These are phyloP conservation scores for Lenzites betulinus DNA, from an alignment of 768 basidiomycete species.

Conservation along the genomic window DNA sequence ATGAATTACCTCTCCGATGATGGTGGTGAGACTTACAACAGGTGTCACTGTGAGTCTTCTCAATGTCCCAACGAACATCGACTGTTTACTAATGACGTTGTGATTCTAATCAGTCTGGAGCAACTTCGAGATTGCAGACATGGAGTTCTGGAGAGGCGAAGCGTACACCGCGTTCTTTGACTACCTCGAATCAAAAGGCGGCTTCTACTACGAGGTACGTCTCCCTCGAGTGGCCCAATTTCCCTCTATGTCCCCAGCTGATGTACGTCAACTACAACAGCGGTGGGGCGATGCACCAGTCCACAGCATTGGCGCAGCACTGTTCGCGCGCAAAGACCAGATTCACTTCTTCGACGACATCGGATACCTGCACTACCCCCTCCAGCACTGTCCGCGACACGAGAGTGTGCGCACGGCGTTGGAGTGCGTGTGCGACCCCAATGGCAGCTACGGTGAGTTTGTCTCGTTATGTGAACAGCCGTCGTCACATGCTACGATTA, in stretches of 20 bases:
- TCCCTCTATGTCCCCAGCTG: conserved; percentile 20
- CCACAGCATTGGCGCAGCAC: conserved; percentile 51
- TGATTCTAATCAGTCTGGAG: conserved; percentile 48
- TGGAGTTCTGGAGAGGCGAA: conserved; percentile 86
- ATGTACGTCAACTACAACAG: conserved; percentile 12
- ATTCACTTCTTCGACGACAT: conserved; percentile 80
- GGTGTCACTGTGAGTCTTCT: conserved; percentile 56
- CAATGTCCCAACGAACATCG: not conserved
- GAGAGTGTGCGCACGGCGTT: conserved; percentile 32
- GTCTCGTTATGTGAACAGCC: too few relatives aligned
- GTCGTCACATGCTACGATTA: too few relatives aligned
- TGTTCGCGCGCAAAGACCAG: conserved; percentile 54
- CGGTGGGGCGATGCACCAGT: conserved; percentile 50
- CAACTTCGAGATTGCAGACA: conserved; percentile 47
- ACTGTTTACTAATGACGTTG: not conserved
- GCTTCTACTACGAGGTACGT: conserved; percentile 87
- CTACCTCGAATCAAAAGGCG: conserved; percentile 76
- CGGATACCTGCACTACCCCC: conserved; percentile 60
- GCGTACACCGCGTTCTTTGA: conserved; percentile 86
- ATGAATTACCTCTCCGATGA: conserved; percentile 69
- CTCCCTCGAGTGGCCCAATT: not conserved
- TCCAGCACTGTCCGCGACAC: conserved; percentile 51
- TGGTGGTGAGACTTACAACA: conserved; percentile 62
- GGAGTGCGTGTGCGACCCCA: not conserved
- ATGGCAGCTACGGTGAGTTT: not conserved